phyloP scores from a whole-genome alignment of 768 basidiomycete species.

The Agaricus sinodeliciosus region DNA sequence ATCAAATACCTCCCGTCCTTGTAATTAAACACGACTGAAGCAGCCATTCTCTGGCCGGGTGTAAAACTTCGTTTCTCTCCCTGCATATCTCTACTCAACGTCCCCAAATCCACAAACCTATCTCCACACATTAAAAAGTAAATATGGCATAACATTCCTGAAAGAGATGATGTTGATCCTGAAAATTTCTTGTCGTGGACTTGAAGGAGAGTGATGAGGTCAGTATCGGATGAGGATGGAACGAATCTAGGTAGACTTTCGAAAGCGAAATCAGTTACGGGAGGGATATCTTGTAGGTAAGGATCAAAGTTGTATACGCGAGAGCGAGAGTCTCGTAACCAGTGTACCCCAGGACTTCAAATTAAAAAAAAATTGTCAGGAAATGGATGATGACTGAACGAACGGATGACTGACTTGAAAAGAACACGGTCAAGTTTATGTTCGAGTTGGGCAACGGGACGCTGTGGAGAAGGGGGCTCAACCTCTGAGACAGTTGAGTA shows the following conservation, averaged over 20 bases:
- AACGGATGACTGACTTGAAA: constrained; percentile 53
- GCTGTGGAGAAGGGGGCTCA: constrained; percentile 29
- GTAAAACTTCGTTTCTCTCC: constrained; percentile 65
- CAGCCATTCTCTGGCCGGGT: constrained; percentile 72
- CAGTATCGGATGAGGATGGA: constrained; percentile 76
- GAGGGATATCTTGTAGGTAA: constrained; percentile 65
- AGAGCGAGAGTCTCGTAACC: constrained; percentile 82
- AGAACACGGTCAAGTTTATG: constrained; percentile 66
- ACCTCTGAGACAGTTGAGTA: constrained; percentile 28
- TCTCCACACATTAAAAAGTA: constrained; percentile 82
- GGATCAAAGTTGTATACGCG: constrained; percentile 81
- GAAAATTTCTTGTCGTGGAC: constrained; percentile 54
- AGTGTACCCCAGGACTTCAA: constrained; percentile 78
- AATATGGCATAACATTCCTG: constrained; percentile 77
- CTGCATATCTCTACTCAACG: constrained; percentile 54
- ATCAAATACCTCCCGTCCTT: background rate
- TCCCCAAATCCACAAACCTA: constrained; percentile 54
- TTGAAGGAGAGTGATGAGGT: constrained; percentile 56
- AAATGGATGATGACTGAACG: background rate
- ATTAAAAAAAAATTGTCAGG: constrained; percentile 1
- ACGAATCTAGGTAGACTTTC: constrained; percentile 69
- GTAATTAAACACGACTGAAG: constrained; percentile 54
- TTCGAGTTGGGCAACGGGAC: constrained; percentile 21
- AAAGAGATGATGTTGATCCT: constrained; percentile 88
- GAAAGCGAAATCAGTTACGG: constrained; percentile 80